Percentiles rank a stretch among this genome's conserved stretches.
Evolutionary conservation across 1,284 basidiomycete genomes (phyloP).

Genomic region (Irpex sp.): DNA sequence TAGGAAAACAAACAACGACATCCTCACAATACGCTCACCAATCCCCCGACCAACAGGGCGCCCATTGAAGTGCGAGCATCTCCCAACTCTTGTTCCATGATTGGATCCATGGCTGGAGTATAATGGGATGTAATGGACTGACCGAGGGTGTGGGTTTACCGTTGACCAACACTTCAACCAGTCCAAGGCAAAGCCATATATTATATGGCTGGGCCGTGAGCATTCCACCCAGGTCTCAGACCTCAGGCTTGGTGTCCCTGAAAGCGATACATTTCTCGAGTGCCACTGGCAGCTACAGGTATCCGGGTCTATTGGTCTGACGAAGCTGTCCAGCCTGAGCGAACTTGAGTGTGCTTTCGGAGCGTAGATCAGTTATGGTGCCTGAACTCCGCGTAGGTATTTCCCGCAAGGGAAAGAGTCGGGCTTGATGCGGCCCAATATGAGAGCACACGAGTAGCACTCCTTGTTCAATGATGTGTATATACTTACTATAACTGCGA

Average conservation of each 20-base stretch:
- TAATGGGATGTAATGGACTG: neutral
- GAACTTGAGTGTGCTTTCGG: neutral
- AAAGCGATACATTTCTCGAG: neutral
- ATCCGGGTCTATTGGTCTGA: neutral
- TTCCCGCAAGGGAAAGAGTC: too few relatives aligned
- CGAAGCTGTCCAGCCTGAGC: neutral
- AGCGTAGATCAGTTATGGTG: too few relatives aligned
- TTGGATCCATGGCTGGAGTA: neutral
- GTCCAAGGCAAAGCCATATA: neutral
- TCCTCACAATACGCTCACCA: neutral
- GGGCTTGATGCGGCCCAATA: too few relatives aligned
- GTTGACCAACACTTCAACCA: neutral
- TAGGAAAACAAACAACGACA: neutral
- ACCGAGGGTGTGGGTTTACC: neutral
- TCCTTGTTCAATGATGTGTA: too few relatives aligned
- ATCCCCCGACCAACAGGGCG: neutral
- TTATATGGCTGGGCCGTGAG: neutral
- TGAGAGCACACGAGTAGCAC: too few relatives aligned
- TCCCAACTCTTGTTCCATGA: neutral
- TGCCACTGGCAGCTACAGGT: neutral
- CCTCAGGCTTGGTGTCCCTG: neutral
- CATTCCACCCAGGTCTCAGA: neutral
- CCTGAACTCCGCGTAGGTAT: too few relatives aligned
- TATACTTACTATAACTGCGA: too few relatives aligned
- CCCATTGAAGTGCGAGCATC: conserved; percentile 1